Conservation (phyloP, 2,329 filamentous ascomycete genomes). For the Microcyclosporella mali region DNA sequence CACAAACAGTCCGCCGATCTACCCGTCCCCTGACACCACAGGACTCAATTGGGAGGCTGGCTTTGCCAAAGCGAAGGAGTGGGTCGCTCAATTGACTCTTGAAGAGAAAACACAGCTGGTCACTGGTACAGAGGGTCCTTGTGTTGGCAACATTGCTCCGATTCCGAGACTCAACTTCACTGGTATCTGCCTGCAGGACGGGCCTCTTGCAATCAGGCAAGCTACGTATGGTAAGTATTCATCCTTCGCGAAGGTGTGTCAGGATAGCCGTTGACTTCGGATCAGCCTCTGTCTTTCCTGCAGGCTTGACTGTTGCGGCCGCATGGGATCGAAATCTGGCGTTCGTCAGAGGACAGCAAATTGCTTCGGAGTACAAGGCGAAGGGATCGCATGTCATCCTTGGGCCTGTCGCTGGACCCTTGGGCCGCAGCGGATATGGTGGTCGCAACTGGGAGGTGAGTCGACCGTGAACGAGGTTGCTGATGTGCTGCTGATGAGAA, state of each 20-base stretch:
- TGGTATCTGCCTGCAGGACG: conserved; percentile 34
- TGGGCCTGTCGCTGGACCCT: conserved; percentile 28
- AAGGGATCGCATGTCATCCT: conserved; percentile 30
- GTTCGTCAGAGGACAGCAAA: conserved; percentile 28
- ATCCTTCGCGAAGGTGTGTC: conserved; percentile 18
- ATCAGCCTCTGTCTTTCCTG: conserved; percentile 32
- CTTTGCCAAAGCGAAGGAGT: conserved; percentile 35
- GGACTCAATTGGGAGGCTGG: conserved; percentile 34
- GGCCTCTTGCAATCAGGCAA: conserved; percentile 62
- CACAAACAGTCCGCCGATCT: conserved; percentile 16
- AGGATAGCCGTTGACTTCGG: no score
- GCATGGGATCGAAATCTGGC: conserved; percentile 36
- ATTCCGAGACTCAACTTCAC: conserved; percentile 35
- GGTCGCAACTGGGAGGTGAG: conserved; percentile 28
- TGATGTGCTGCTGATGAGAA: background rate
- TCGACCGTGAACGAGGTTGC: background rate
- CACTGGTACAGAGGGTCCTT: conserved; percentile 26
- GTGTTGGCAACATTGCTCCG: conserved; percentile 21
- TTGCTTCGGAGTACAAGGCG: conserved; percentile 31
- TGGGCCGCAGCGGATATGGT: conserved; percentile 25
- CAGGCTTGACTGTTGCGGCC: conserved; percentile 33
- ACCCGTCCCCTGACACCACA: conserved; percentile 18
- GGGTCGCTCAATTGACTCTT: conserved; percentile 35
- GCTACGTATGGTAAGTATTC: conserved; percentile 24
- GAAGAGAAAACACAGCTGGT: conserved; percentile 37